A percentile compares a stretch with the other conserved stretches of the same genome.
phyloP scores from a whole-genome alignment of 1,284 basidiomycete species.

The Coniferiporia weirii region DNA sequence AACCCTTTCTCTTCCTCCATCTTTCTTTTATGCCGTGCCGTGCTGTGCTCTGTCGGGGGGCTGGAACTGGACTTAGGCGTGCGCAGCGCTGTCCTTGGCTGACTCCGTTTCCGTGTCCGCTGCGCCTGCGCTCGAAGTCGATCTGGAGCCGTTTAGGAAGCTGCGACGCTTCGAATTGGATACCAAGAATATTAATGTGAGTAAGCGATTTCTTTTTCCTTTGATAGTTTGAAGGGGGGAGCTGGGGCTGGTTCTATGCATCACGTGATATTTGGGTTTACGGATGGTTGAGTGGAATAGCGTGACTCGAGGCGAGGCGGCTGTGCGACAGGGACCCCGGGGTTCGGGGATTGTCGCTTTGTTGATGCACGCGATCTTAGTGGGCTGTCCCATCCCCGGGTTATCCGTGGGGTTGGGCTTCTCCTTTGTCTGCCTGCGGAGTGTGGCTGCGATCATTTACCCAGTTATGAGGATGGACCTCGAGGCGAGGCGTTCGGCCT shows the following conservation, averaged over 20 bases:
- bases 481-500: too few relatives aligned
- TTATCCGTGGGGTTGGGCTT: too few relatives aligned
- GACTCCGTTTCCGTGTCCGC: constrained; percentile 18
- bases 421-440: too few relatives aligned
- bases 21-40: neutral
- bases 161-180: constrained; percentile 20
- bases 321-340: too few relatives aligned
- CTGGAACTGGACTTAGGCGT: constrained; percentile 14
- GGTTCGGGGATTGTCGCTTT: too few relatives aligned
- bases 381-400: too few relatives aligned
- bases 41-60: too few relatives aligned
- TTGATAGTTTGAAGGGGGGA: neutral
- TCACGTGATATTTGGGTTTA: neutral
- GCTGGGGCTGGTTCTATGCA: neutral
- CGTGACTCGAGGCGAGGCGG: neutral
- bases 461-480: too few relatives aligned
- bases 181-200: neutral
- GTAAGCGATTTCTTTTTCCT: neutral
- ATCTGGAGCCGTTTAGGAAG: constrained; percentile 23
- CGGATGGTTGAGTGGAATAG: neutral
- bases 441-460: too few relatives aligned
- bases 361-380: too few relatives aligned
- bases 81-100: constrained; percentile 16
- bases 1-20: neutral
- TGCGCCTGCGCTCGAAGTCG: constrained; percentile 23